These are phyloP conservation scores for Hanseniaspora valbyensis DNA, from an alignment of 805 yeast genomes.

Conservation along the genomic window DNA sequence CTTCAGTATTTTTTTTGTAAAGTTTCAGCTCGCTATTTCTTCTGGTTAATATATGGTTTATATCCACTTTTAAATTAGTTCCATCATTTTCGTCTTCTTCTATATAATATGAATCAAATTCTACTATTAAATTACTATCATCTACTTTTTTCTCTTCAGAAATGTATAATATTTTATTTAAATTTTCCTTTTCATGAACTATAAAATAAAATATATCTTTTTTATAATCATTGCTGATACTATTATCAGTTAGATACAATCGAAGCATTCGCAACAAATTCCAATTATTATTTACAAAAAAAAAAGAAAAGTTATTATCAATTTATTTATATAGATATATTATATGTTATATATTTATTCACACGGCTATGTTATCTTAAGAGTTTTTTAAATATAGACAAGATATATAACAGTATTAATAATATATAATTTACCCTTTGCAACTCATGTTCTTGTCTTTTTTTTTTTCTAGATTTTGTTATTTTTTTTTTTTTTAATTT, in stretches of 20 bases:
- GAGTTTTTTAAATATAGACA: too few relatives aligned
- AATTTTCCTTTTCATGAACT: neutral
- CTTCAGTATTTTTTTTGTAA: neutral
- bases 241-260: neutral
- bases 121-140: neutral
- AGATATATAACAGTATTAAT: too few relatives aligned
- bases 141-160: constrained; percentile 3
- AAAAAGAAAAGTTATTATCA: too few relatives aligned
- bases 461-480: too few relatives aligned
- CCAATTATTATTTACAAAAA: too few relatives aligned
- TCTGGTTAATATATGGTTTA: neutral
- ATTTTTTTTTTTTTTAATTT: too few relatives aligned
- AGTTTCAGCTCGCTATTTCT: neutral
- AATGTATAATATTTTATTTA: neutral
- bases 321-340: too few relatives aligned
- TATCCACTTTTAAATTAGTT: neutral
- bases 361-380: too few relatives aligned
- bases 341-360: too few relatives aligned
- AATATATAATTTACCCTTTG: too few relatives aligned
- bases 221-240: neutral
- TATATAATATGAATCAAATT: neutral
- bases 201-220: neutral
- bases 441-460: too few relatives aligned
- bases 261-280: neutral
- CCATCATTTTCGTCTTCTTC: neutral